Base-by-base conservation (phyloP, 176 grass and related monocot species). In the Dactylis glomerata region DNA sequence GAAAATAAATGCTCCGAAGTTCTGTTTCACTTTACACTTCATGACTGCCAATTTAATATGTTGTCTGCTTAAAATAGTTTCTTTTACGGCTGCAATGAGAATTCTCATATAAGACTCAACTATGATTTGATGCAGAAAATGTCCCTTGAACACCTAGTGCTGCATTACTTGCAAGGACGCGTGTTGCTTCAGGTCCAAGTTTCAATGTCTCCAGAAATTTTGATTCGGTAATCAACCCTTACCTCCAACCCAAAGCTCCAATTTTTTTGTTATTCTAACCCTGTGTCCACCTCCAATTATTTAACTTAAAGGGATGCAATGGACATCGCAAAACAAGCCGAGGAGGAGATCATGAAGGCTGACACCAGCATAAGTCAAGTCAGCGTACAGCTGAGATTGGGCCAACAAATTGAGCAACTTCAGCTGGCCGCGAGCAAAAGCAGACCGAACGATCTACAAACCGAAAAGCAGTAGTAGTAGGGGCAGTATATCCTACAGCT, bases 121-220 rank as follows among this genome's bases (percentile, higher is more conserved):
- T 8, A 73, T 63, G 31, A 34, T 67, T 88, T 84, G 52, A 68
- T 90, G 69, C 89, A 98, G 96, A 87, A 95, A 93, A 98, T 98
- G 89, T 90, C 81, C 19, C 89, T 98, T 27, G 96, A 95, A 77
- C 68, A 62, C 78, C 82, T 93, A 85, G 90, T 93, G 78, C 31
- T 93, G 76, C 96, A 98, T 85, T 91, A 89, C 50, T 81, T 95
- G 81, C 91, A 94, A 92, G 93, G 93, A 40, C 81, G 89, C 28
- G 47, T 98, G 63, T 71, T 95, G 46, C 87, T 95, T 74, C 96
- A 92, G 56, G 87, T 93, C 68, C 91, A 93, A 58, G 96, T 98
- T 65, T 93, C 93, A 6, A 95, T 95, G 96, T 61, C 87, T 38
- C 83, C 87, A 40, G 73, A 95, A 63, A 80, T 98, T 82, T 83